Evolutionary conservation across 345 rosid species (phyloP).

Genomic region (Acer saccharum): DNA sequence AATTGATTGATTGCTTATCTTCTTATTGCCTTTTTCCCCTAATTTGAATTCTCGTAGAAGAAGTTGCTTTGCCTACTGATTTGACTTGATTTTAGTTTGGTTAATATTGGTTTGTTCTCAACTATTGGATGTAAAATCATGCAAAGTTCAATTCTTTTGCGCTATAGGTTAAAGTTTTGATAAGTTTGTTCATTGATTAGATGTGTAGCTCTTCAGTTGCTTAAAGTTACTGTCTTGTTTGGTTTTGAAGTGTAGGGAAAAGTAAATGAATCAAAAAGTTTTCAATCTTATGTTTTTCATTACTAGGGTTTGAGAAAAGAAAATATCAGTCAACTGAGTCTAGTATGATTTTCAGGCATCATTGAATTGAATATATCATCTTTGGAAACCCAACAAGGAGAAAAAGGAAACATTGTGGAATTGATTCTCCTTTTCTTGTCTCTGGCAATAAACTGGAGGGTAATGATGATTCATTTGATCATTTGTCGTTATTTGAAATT

Average conservation of each 20-base stretch:
- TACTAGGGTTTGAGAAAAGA: neutral
- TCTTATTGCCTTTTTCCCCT: neutral
- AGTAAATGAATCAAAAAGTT: neutral
- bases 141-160: conserved; percentile 13
- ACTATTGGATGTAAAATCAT: conserved; percentile 3
- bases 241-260: neutral
- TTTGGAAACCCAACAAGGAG: neutral
- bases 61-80: neutral
- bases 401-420: neutral
- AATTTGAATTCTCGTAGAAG: neutral
- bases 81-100: neutral
- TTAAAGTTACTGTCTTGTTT: neutral
- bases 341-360: neutral
- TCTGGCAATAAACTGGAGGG: neutral
- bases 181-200: neutral
- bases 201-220: neutral
- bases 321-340: neutral
- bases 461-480: neutral
- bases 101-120: conserved; percentile 3
- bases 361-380: neutral
- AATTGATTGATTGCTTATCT: conserved; percentile 7
- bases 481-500: neutral
- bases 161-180: neutral
- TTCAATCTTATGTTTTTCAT: neutral
- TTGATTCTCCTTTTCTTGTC: neutral